Evolutionary conservation across 1,284 basidiomycete genomes (phyloP).

Genomic region (Lentinula novae-zelandiae): DNA sequence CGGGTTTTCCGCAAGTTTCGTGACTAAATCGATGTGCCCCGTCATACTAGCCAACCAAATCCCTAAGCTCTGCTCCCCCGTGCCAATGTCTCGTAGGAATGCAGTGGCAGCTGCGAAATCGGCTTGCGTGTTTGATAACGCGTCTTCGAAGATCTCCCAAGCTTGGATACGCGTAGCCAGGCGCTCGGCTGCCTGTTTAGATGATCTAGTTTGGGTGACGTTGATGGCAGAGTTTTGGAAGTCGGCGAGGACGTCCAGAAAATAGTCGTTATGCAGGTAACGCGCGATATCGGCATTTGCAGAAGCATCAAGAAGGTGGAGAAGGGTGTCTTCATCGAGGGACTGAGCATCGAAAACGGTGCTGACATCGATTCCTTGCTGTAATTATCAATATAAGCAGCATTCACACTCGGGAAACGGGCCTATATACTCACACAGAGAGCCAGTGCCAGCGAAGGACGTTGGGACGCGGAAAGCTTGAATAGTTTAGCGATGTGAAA

Average conservation of each 20-base stretch:
- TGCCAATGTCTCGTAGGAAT: slow-evolving; percentile 55
- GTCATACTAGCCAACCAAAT: slow-evolving; percentile 69
- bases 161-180: slow-evolving; percentile 47
- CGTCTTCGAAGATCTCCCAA: slow-evolving; percentile 61
- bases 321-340: slow-evolving; percentile 52
- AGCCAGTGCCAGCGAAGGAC: slow-evolving; percentile 48
- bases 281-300: slow-evolving; percentile 61
- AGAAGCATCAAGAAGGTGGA: slow-evolving; percentile 55
- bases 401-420: not conserved
- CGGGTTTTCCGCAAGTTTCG: slow-evolving; percentile 42
- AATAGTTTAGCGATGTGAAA: slow-evolving; percentile 58
- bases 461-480: slow-evolving; percentile 59
- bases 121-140: slow-evolving; percentile 47
- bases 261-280: slow-evolving; percentile 33
- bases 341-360: slow-evolving; percentile 49
- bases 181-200: slow-evolving; percentile 39
- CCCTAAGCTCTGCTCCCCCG: slow-evolving; percentile 63
- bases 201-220: slow-evolving; percentile 34
- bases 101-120: slow-evolving; percentile 44
- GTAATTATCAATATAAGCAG: not conserved
- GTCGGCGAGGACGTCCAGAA: slow-evolving; percentile 38
- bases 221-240: slow-evolving; percentile 29
- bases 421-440: slow-evolving; percentile 30
- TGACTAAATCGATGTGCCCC: slow-evolving; percentile 45
- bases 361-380: slow-evolving; percentile 55